A percentile compares a stretch with the other conserved stretches of the same genome.
Evolutionary conservation across 495 filamentous ascomycete genomes (phyloP).

Genomic region (Penicillium bialowiezense): DNA sequence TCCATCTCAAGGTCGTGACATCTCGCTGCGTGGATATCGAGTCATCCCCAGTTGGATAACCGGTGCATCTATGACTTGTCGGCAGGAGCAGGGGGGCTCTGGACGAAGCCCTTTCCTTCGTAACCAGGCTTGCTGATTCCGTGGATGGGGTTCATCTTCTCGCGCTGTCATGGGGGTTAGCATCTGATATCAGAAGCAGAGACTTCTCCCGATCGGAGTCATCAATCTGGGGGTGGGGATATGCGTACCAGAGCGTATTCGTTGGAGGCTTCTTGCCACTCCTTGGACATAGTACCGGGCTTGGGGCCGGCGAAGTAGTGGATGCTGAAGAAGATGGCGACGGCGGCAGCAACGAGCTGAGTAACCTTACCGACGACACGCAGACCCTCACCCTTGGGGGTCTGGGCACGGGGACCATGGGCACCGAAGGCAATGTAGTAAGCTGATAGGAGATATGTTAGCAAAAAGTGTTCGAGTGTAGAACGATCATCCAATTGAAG

Average conservation of each 20-base stretch:
- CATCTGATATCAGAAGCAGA: slow-evolving; percentile 4
- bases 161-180: slow-evolving; percentile 51
- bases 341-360: slow-evolving; percentile 55
- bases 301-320: slow-evolving; percentile 62
- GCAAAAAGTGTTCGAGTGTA: slow-evolving; percentile 10
- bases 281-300: slow-evolving; percentile 88
- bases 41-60: slow-evolving; percentile 25
- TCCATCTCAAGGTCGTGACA: neutral
- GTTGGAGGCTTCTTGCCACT: slow-evolving; percentile 89
- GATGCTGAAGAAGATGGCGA: slow-evolving; percentile 63
- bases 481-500: neutral
- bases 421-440: slow-evolving; percentile 98
- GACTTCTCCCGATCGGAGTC: slow-evolving; percentile 1
- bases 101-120: slow-evolving; percentile 75
- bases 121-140: slow-evolving; percentile 81
- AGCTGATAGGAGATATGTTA: slow-evolving; percentile 51
- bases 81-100: slow-evolving; percentile 55
- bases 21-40: slow-evolving; percentile 14
- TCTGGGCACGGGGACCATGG: slow-evolving; percentile 81
- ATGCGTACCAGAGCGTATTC: slow-evolving; percentile 80
- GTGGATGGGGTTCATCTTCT: slow-evolving; percentile 84
- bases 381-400: slow-evolving; percentile 78
- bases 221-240: slow-evolving; percentile 7
- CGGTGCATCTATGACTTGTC: slow-evolving; percentile 38
- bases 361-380: slow-evolving; percentile 69